A percentile compares a stretch with the other conserved stretches of the same genome.
These are phyloP conservation scores for Penicillium sp. DNA, from an alignment of 2,329 filamentous ascomycete species.

Conservation along the genomic window DNA sequence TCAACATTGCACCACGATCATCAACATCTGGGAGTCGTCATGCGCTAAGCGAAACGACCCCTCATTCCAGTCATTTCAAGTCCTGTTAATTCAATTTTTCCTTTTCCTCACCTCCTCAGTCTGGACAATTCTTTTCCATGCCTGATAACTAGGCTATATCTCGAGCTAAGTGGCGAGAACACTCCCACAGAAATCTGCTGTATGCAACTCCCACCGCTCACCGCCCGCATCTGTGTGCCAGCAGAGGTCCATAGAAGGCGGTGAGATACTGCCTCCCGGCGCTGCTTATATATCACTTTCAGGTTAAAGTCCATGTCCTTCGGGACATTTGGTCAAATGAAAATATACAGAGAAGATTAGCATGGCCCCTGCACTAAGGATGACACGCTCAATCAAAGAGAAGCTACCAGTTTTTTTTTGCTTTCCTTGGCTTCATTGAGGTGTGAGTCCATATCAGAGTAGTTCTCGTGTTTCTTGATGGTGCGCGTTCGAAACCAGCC, in stretches of 20 bases:
- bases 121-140: neutral
- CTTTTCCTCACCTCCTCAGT: neutral
- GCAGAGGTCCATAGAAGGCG: neutral
- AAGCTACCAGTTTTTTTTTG: constrained; percentile 67
- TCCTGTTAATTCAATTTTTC: neutral
- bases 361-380: constrained; percentile 88
- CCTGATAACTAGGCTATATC: neutral
- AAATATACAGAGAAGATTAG: constrained; percentile 76
- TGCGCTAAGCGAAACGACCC: neutral
- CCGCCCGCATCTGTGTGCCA: neutral
- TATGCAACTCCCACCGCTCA: neutral
- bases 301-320: constrained; percentile 29
- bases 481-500: neutral
- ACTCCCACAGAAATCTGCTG: neutral
- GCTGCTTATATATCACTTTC: neutral
- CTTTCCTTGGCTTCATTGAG: constrained; percentile 16
- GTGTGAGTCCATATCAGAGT: constrained; percentile 1
- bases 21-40: too few species aligned
- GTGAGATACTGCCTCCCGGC: neutral
- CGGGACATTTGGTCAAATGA: constrained; percentile 62
- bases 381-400: constrained; percentile 86
- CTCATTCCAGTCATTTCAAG: neutral
- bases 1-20: too few species aligned
- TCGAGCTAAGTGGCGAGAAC: neutral
- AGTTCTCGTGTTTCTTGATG: neutral